These are phyloP conservation scores for Colletotrichum lindemuthianum DNA, from an alignment of 2,329 filamentous ascomycete species.

Conservation along the genomic window DNA sequence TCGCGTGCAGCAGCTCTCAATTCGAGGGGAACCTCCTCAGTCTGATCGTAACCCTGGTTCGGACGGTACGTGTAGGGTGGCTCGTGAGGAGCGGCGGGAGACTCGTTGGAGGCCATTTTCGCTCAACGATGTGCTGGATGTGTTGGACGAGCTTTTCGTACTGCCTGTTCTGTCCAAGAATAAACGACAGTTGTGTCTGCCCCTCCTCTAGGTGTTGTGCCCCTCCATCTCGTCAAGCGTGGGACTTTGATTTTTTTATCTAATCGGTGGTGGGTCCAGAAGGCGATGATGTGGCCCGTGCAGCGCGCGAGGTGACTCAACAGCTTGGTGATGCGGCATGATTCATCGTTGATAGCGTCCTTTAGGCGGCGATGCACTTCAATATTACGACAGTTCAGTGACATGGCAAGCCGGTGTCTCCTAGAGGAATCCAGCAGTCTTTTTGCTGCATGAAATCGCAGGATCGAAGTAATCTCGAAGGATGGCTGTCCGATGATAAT, in stretches of 20 bases:
- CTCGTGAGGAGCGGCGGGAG: conserved; percentile 55
- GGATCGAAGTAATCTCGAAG: no score
- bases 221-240: conserved; percentile 21
- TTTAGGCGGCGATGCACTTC: background rate
- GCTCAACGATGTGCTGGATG: background rate
- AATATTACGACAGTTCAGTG: no score
- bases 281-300: conserved; percentile 11
- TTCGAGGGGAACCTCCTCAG: conserved; percentile 40
- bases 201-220: conserved; percentile 6
- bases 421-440: no score
- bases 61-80: conserved; percentile 56
- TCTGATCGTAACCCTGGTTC: conserved; percentile 55
- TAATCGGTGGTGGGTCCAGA: conserved; percentile 22
- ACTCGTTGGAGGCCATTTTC: conserved; percentile 36
- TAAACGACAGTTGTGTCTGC: conserved; percentile 12
- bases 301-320: conserved; percentile 25
- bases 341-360: conserved; percentile 2
- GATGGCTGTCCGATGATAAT: no score
- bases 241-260: conserved; percentile 34
- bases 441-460: no score
- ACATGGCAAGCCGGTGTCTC: no score
- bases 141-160: background rate
- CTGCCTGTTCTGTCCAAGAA: background rate
- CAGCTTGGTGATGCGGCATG: conserved; percentile 4
- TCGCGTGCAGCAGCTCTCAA: conserved; percentile 24